A percentile compares a stretch with the other conserved stretches of the same genome.
These are phyloP conservation scores for Hygrocybe punicea DNA, from an alignment of 768 basidiomycete species.

Conservation along the genomic window DNA sequence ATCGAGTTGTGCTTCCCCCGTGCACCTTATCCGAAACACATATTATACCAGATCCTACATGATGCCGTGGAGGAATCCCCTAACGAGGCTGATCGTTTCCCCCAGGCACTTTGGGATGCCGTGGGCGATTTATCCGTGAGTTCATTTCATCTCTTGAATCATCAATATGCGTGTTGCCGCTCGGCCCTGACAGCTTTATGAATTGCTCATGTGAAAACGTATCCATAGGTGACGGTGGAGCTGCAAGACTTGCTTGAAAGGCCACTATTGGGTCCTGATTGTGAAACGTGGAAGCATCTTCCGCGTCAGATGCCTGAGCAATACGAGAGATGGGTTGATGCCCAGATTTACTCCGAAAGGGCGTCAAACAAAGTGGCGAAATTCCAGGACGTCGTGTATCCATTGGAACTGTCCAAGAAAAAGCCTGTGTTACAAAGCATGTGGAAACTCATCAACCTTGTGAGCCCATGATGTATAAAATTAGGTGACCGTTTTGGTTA, in stretches of 20 bases:
- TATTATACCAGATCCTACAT: constrained; percentile 63
- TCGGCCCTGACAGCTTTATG: too few relatives aligned
- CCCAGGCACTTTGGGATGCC: constrained; percentile 76
- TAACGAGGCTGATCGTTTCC: constrained; percentile 69
- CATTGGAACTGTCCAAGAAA: constrained; percentile 54
- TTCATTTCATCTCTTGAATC: constrained; percentile 4
- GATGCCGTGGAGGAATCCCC: constrained; percentile 74
- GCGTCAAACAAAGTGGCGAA: constrained; percentile 50
- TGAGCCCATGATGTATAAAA: constrained; percentile 32
- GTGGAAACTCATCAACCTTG: constrained; percentile 63
- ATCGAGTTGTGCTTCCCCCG: constrained; percentile 77
- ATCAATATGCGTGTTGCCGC: too few relatives aligned
- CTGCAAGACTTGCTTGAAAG: constrained; percentile 62
- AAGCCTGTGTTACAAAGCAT: constrained; percentile 51
- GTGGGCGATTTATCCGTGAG: constrained; percentile 76
- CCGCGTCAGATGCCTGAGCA: constrained; percentile 54
- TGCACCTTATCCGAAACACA: constrained; percentile 60
- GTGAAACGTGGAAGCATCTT: constrained; percentile 49
- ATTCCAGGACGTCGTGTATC: constrained; percentile 56
- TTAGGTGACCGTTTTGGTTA: not conserved
- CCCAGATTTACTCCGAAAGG: constrained; percentile 57
- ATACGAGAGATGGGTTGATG: constrained; percentile 66
- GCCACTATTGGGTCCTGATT: constrained; percentile 56
- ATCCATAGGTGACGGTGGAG: constrained; percentile 56
- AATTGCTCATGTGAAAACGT: not conserved